Base-by-base conservation (phyloP, 2,329 filamentous ascomycete species). In the Ascochyta fabae region DNA sequence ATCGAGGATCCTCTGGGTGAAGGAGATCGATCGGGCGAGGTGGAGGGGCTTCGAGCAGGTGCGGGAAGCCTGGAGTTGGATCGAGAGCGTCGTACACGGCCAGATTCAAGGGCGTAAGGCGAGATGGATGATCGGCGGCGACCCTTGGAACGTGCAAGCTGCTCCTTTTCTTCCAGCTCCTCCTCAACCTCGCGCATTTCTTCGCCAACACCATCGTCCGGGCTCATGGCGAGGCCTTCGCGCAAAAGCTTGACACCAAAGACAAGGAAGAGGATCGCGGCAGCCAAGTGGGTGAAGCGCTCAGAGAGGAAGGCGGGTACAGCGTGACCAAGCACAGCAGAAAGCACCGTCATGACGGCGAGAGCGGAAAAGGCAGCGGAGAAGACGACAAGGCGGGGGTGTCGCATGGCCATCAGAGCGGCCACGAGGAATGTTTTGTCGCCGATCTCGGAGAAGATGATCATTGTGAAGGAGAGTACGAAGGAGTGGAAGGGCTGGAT, bases 401-500 rank as follows among this genome's bases (percentile, higher is more conserved):
- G 94, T 74, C 96, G 95, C 95, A 99, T 99, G 12, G 95, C 95
- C 95, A 99, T 99, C 16, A 99, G 85, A 7, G 93, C 94, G 6
- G 95, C 95, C 22, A 99, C 92, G 39, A 99, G 84, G 81, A 99
- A 99, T 0, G 95, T 99, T 80, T 99, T 99, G 84, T 99, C 95
- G 61, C 95, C 95, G 68, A 99, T 87, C 75, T 99, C 95, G 42
- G 94, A 97, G 67, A 98, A 89, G 60, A 98, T 81, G 68, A 99
- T 99, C 95, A 98, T 99, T 54, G 93, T 94, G 57, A 97, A 87
- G 15, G 95, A 96, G 29, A 98, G 87, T 12, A 96, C 72, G 70
- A 95, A 96, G 4, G 95, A 98, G 75, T 99, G 94, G 68, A 88
- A 80, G 16, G 91, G 91, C 60, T 88, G 89, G 56, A 93, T 92